These are phyloP conservation scores for Corymbia citriodora DNA, from an alignment of 441 rosid species.

Conservation along the genomic window DNA sequence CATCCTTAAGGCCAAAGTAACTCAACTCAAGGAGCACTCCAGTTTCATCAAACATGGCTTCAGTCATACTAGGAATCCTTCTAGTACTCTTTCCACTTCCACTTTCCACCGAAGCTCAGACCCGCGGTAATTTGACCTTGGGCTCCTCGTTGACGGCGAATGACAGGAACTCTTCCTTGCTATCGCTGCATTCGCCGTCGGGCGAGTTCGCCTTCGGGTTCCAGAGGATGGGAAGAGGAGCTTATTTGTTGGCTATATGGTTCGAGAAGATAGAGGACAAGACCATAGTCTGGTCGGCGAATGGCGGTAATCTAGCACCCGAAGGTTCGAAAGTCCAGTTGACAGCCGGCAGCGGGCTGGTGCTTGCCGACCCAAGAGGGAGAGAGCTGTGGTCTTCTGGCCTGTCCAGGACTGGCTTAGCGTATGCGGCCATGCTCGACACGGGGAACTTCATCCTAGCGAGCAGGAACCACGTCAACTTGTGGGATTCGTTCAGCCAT, in stretches of 20 bases:
- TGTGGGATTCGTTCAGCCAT: slow-evolving; percentile 15
- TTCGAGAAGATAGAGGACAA: slow-evolving; percentile 16
- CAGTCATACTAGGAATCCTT: not conserved
- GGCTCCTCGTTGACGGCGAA: not conserved
- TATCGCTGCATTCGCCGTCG: not conserved
- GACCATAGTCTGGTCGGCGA: slow-evolving; percentile 25
- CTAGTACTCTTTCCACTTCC: accelerated
- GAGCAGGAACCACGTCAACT: not conserved
- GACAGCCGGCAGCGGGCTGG: not conserved
- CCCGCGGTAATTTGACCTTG: not conserved
- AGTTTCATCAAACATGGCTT: not conserved
- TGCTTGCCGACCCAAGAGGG: slow-evolving; percentile 1
- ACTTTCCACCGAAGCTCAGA: not conserved
- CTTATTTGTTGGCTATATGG: slow-evolving; percentile 19
- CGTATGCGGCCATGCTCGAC: slow-evolving; percentile 14
- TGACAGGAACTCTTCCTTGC: not conserved
- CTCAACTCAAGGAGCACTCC: not conserved
- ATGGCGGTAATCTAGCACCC: slow-evolving; percentile 5
- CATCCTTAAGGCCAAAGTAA: not conserved
- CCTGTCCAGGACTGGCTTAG: not conserved
- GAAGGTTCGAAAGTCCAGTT: slow-evolving; percentile 11
- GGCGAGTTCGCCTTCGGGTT: not conserved
- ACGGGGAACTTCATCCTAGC: slow-evolving; percentile 12
- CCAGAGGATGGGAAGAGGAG: not conserved
- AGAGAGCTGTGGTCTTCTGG: not conserved